phyloP scores from a whole-genome alignment of 257 asterid species.

The Verbascum thapsus region DNA sequence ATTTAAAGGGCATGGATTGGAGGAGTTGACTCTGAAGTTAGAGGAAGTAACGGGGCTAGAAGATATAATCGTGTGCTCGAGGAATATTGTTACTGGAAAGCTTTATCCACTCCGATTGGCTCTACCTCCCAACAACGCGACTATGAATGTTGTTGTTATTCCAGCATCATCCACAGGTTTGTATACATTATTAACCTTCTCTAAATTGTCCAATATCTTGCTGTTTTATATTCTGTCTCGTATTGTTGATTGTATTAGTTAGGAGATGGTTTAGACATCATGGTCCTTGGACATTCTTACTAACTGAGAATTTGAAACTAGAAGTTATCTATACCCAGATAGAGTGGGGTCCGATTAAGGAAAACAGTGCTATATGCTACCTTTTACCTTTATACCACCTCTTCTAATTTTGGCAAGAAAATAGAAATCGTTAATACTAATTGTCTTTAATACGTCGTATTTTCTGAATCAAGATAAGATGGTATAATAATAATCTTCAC shows the following conservation, averaged over 20 bases:
- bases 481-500: neutral
- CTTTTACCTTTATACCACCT: too few relatives aligned
- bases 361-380: too few relatives aligned
- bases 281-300: neutral
- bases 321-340: too few relatives aligned
- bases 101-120: conserved; percentile 82
- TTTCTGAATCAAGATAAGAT: too few relatives aligned
- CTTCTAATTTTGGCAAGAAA: too few relatives aligned
- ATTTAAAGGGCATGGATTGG: conserved; percentile 74
- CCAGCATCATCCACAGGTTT: conserved; percentile 79
- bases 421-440: too few relatives aligned
- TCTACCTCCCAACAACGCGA: conserved; percentile 86
- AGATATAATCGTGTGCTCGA: conserved; percentile 62
- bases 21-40: conserved; percentile 60
- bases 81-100: conserved; percentile 63
- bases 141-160: conserved; percentile 81
- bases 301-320: too few relatives aligned
- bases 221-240: too few relatives aligned
- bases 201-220: neutral
- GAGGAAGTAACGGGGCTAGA: conserved; percentile 74
- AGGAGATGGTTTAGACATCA: neutral
- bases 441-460: too few relatives aligned
- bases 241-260: neutral
- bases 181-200: conserved; percentile 12
- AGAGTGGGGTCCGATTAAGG: too few relatives aligned